phyloP scores from a whole-genome alignment of 768 basidiomycete species.

The Tephrocybe sp. region DNA sequence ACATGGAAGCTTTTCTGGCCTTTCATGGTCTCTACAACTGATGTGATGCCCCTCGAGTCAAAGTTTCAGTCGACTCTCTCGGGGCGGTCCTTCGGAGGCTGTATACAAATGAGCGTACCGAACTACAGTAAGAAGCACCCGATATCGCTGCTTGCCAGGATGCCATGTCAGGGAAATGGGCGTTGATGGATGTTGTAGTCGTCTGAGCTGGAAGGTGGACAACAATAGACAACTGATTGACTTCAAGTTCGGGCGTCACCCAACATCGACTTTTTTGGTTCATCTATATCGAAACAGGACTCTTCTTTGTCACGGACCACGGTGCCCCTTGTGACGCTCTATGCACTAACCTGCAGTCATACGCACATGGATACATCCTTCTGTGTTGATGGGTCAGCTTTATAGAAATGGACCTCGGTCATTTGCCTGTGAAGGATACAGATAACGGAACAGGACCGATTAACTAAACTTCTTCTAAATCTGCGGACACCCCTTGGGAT shows the following conservation, averaged over 20 bases:
- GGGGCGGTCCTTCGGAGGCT: too few species aligned
- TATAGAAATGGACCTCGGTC: slow-evolving; percentile 6
- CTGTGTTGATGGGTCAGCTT: slow-evolving; percentile 2
- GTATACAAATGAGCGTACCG: too few species aligned
- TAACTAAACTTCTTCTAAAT: slow-evolving; percentile 4
- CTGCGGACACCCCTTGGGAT: neutral
- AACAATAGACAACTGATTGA: neutral
- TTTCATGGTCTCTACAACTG: too few species aligned
- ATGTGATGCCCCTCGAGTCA: too few species aligned
- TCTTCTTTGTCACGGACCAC: neutral
- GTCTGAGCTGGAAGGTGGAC: too few species aligned
- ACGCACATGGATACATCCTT: slow-evolving; percentile 7
- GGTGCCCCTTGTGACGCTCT: slow-evolving; percentile 2
- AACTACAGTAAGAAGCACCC: too few species aligned
- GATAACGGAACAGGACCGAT: neutral
- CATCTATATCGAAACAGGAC: neutral
- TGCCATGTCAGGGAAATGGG: too few species aligned
- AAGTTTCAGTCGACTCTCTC: too few species aligned
- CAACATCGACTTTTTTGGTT: neutral
- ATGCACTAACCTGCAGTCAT: neutral
- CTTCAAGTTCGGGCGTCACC: neutral
- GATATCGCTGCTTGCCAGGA: too few species aligned
- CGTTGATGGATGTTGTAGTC: too few species aligned
- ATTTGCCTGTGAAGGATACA: neutral
- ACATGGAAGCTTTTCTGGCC: too few species aligned